Base-by-base conservation (phyloP, 164 flowering plant species). In the Amborella trichopoda region DNA sequence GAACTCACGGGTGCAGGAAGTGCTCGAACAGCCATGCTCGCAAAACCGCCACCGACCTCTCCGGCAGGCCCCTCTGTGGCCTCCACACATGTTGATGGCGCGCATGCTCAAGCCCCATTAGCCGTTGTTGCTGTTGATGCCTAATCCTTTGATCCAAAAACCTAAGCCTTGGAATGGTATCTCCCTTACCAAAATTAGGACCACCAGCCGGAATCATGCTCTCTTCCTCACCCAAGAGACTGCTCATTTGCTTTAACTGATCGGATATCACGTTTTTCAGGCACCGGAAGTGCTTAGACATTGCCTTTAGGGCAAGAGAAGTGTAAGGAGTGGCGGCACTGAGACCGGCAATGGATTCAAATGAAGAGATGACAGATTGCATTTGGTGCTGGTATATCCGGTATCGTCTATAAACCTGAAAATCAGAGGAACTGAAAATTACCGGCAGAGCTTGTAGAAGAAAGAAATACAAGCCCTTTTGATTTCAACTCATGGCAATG, bases 21-120 rank as follows among this genome's bases (percentile, higher is more conserved):
- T 90, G 95, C 49, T 90, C 97, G 50, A 86, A 90, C 11, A 86
- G 65, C 97, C 97, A 90, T 6, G 97, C 87, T 53, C 85, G 66
- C 10, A 86, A 77, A 52, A 90, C 59, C 16, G 93, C 64, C 46
- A 90, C 94, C 0, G 98, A 60, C 21, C 85, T 86, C 53, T 90
- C 98, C 0, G 98, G 98, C 23, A 90, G 76, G 54, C 98, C 98
- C 63, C 98, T 55, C 40, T 90, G 98, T 40, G 96, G 94, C 69
- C 93, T 68, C 98, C 94, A 90, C 28, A 71, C 59, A 25, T 69
- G 80, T 39, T 74, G 85, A 46, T 74, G 84, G 43, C 72, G 24
- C 40, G 40, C 46, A 21, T 38, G 59, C 45, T 71, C 81, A 42
- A 61, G 62, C 54, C 69, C 54, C 28, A 68, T 66, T 46, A 57